These are phyloP conservation scores for Elongisporangium undulatum DNA, from an alignment of 352 stramenopile species.

Conservation along the genomic window DNA sequence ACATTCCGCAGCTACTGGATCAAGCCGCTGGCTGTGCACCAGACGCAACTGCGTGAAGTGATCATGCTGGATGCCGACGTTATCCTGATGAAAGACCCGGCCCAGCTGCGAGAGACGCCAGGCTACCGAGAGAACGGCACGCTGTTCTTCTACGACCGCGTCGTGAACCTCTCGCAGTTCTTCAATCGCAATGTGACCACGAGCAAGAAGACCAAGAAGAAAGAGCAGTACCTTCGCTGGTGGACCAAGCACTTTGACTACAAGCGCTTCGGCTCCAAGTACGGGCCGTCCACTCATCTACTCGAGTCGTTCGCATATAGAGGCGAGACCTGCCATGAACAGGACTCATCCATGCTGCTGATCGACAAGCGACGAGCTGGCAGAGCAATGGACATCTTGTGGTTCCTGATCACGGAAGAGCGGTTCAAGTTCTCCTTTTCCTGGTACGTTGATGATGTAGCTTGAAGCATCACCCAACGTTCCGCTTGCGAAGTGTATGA, in stretches of 20 bases:
- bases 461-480: too few relatives aligned
- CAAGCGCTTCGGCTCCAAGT: conserved; percentile 25
- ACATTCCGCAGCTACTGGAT: conserved; percentile 19
- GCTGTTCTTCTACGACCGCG: conserved; percentile 58
- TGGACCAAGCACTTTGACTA: conserved; percentile 56
- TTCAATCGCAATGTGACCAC: conserved; percentile 36
- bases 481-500: conserved; percentile 11
- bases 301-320: conserved; percentile 37
- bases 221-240: conserved; percentile 18
- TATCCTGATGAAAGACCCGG: conserved; percentile 13
- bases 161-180: conserved; percentile 49
- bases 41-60: conserved; percentile 8
- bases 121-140: conserved; percentile 32
- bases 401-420: conserved; percentile 63
- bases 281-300: conserved; percentile 19
- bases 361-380: conserved; percentile 52
- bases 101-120: conserved; percentile 9
- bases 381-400: conserved; percentile 54
- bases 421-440: conserved; percentile 63
- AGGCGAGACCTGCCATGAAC: conserved; percentile 45
- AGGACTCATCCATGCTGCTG: conserved; percentile 69
- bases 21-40: conserved; percentile 17
- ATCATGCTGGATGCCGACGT: conserved; percentile 20
- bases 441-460: conserved; percentile 9
- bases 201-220: conserved; percentile 16